A percentile compares a stretch with the other conserved stretches of the same genome.
phyloP scores from a whole-genome alignment of 768 basidiomycete genomes.

The Pleurotus salmoneostramineus region DNA sequence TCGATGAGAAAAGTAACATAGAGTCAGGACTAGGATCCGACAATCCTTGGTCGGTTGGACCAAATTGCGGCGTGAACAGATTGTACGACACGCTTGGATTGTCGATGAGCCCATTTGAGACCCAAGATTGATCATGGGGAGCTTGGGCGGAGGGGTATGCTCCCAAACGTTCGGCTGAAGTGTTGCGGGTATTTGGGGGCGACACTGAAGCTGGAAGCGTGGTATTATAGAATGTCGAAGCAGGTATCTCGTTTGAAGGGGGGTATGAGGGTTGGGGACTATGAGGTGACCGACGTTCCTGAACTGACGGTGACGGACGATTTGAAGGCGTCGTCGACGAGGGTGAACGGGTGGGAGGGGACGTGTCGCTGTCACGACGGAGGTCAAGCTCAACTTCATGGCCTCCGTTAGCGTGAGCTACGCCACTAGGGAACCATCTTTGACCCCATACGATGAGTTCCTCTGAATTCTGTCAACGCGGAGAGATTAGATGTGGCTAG shows the following conservation, averaged over 20 bases:
- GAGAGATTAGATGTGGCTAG: neutral
- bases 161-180: neutral
- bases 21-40: neutral
- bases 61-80: neutral
- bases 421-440: conserved; percentile 2
- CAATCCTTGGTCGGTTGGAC: neutral
- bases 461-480: neutral
- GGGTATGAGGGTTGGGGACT: neutral
- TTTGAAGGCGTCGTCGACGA: neutral
- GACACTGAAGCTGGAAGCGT: neutral
- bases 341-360: neutral
- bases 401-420: neutral
- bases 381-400: neutral
- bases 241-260: neutral
- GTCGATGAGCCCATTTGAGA: neutral
- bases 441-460: conserved; percentile 3
- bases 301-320: neutral
- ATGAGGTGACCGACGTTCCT: neutral
- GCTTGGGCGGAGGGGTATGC: neutral
- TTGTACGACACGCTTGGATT: neutral
- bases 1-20: neutral
- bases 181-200: neutral
- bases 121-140: neutral
- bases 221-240: neutral
- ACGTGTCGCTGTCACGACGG: neutral